A percentile compares a stretch with the other conserved stretches of the same genome.
phyloP scores from a whole-genome alignment of 2,329 filamentous ascomycete genomes.

The Apiospora pterosperma region DNA sequence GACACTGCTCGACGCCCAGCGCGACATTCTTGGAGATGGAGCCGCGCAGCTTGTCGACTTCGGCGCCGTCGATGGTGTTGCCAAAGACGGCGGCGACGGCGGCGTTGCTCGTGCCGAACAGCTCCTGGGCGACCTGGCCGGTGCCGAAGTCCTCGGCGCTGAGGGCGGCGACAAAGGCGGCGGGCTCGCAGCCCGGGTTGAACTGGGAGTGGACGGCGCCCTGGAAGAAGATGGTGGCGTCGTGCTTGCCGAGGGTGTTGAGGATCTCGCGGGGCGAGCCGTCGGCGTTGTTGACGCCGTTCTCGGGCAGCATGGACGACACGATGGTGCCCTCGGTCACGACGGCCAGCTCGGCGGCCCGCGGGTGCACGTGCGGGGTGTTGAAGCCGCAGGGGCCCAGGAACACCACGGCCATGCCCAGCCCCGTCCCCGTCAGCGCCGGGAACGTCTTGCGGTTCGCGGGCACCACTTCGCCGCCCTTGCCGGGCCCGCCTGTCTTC shows the following conservation, averaged over 20 bases:
- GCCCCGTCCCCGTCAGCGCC: constrained; percentile 48
- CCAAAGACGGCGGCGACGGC: constrained; percentile 45
- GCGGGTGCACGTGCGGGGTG: constrained; percentile 54
- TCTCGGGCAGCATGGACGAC: constrained; percentile 51
- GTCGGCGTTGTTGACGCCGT: constrained; percentile 38
- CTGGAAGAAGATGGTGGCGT: constrained; percentile 53
- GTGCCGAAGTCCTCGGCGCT: constrained; percentile 48
- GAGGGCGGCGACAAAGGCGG: constrained; percentile 48
- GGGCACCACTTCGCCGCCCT: constrained; percentile 45
- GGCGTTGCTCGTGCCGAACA: constrained; percentile 43
- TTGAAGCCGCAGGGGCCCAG: constrained; percentile 53
- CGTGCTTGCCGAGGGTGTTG: constrained; percentile 36
- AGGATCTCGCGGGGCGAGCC: constrained; percentile 30
- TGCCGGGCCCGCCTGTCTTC: constrained; percentile 27
- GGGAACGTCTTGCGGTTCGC: constrained; percentile 57
- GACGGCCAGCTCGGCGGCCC: constrained; percentile 50
- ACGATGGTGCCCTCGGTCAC: constrained; percentile 45
- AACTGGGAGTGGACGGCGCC: constrained; percentile 53
- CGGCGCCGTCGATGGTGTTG: constrained; percentile 39
- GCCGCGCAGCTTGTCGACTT: constrained; percentile 40
- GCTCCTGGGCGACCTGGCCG: constrained; percentile 47
- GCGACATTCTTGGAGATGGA: constrained; percentile 46
- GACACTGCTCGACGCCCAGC: constrained; percentile 49
- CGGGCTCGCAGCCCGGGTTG: constrained; percentile 50
- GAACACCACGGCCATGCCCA: constrained; percentile 49